Base-by-base conservation (phyloP, 1,284 basidiomycete species). In the Agroathelia rolfsii region DNA sequence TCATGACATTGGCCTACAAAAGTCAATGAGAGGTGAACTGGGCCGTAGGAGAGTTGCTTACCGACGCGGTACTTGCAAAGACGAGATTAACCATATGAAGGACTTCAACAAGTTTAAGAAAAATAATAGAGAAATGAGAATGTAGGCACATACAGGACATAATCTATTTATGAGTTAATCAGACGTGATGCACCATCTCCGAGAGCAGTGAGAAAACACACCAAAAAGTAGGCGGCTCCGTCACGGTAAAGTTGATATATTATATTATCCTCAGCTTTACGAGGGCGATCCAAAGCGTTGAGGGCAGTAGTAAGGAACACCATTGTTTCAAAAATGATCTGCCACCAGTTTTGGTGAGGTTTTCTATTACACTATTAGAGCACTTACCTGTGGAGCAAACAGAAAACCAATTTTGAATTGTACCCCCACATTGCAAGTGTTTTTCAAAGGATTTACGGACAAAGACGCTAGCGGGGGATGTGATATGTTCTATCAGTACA, bases 281-380 rank as follows among this genome's bases (percentile, higher is more conserved):
- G 51, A 12, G 59, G 56, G 16, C 42, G 46, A 30, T 48, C 45
- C 13, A 61, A 35, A 3, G 58, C 55, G 32, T 62, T 60, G 52
- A 57, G 61, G 14, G 50, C 43, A 5, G 57, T 50, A 17, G 49
- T 45, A 13, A 47, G 26, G 24, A 64, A 56, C 1, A 61, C 34
- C 28, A 65, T 45, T n/a, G 50, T 24, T 34, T 66, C 61, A 19
- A 64, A 64, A 2, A 39, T 33, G 6, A 60, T 43, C 57, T 64
- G 27, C 5, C n/a, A n/a, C n/a, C n/a, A n/a, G n/a, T n/a, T n/a
- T n/a, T n/a, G n/a, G n/a, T n/a, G n/a, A n/a, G n/a, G n/a, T n/a
- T n/a, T n/a, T n/a, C n/a, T n/a, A n/a, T n/a, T n/a, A n/a, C n/a
- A n/a, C n/a, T n/a, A n/a, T 6, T 22, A 16, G 17, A 37, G 3